Evolutionary conservation across 2,329 filamentous ascomycete genomes (phyloP), one percentile per base, ranked within the genome.

Genomic region (Penicillium sp.): DNA sequence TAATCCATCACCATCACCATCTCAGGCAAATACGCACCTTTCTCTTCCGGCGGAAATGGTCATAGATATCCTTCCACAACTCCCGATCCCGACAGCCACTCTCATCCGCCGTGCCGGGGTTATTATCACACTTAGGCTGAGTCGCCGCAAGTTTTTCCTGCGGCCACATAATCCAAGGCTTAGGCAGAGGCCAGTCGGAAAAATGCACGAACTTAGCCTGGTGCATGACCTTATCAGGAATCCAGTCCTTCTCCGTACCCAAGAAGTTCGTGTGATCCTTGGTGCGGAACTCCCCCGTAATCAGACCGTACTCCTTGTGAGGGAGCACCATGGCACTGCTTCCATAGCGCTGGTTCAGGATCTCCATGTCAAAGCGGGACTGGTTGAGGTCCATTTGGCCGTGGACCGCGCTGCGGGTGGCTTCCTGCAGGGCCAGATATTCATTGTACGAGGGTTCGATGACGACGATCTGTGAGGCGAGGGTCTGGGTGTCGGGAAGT

Each of bases 181-280:
- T 90, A 0, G 87, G 86, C 5, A 89, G 62, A 1, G 87, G 88
- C 84, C 84, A 88, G 65, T 91, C 88, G 11, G 83, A 87, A 67
- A 90, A 90, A 68, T 90, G 87, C 2, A 90, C 75, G 5, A 87
- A 78, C 58, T 88, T 89, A 6, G 85, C 83, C 62, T 88, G 84
- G 13, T 78, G 78, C 48, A 83, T 75, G 1, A 79, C 77, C 36
- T 68, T 71, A 21, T 85, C 73, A 0, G 86, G 78, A 63, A 89
- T 82, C 85, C 87, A 90, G 2, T 83, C 83, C 2, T 77, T 71
- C 1, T 76, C 71, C 14, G 73, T 63, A 1, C 83, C 81, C 3
- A 86, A 63, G 57, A 82, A 87, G 2, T 70, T 68, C 0, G 62
- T 61, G 61, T 87, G 84, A n/a, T 82, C 70, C 2, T 81, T 74